These are phyloP conservation scores for Turnera subulata DNA, from an alignment of 345 rosid genomes.

Conservation along the genomic window DNA sequence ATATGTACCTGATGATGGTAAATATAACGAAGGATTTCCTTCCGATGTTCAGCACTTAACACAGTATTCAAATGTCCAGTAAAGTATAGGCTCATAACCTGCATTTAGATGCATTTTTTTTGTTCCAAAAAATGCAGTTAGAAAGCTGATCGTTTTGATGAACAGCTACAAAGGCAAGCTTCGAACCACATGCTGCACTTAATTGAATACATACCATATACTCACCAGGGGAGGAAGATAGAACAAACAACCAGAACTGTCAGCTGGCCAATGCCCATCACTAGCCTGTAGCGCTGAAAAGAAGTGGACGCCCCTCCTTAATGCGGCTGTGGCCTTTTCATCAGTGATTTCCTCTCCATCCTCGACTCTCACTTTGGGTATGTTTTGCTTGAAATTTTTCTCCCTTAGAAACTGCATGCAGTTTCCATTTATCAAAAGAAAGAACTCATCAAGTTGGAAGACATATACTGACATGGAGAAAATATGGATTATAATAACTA, in stretches of 20 bases:
- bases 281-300: constrained; percentile 22
- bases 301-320: constrained; percentile 18
- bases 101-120: too few relatives aligned
- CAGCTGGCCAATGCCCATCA: constrained; percentile 29
- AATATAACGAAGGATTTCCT: constrained; percentile 21
- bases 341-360: constrained; percentile 16
- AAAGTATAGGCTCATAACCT: constrained; percentile 22
- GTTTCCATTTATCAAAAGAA: too few relatives aligned
- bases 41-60: constrained; percentile 7
- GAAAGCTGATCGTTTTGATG: too few relatives aligned
- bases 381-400: constrained; percentile 15
- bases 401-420: constrained; percentile 16
- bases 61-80: constrained; percentile 19
- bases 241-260: constrained; percentile 22
- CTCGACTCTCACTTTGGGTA: constrained; percentile 1
- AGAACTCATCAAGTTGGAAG: too few relatives aligned
- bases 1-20: constrained; percentile 20
- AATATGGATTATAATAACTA: too few relatives aligned
- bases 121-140: too few relatives aligned
- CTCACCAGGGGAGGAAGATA: constrained; percentile 16
- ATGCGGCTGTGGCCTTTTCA: constrained; percentile 14
- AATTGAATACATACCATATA: background rate
- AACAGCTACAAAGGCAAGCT: too few relatives aligned
- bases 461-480: too few relatives aligned
- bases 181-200: too few relatives aligned